phyloP scores from a whole-genome alignment of 768 basidiomycete species.

The Steccherinum ochraceum region DNA sequence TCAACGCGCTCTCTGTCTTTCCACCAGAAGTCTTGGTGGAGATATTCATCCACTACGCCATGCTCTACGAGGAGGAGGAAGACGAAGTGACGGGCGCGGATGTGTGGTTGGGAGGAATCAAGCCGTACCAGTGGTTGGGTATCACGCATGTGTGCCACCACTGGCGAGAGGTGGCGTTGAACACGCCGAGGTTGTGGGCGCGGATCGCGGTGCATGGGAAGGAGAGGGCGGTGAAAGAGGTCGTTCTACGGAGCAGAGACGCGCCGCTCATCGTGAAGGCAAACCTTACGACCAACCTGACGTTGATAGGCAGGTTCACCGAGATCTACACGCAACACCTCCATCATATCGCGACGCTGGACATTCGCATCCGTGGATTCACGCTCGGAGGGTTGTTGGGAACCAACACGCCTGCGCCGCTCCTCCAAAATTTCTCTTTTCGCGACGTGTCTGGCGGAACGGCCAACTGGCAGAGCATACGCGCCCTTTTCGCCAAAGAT shows the following conservation, averaged over 20 bases:
- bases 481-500: background rate
- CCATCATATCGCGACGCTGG: background rate
- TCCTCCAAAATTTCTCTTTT: background rate
- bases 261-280: background rate
- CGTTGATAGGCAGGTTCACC: background rate
- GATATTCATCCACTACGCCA: background rate
- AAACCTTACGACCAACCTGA: background rate
- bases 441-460: background rate
- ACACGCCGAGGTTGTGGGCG: constrained; percentile 1
- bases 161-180: constrained; percentile 2
- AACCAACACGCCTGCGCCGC: background rate
- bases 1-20: background rate
- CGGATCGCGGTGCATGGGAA: background rate
- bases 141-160: constrained; percentile 5
- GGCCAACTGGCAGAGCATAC: background rate
- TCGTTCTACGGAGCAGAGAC: background rate
- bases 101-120: background rate
- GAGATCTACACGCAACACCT: background rate
- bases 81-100: background rate
- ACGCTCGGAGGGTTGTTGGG: background rate
- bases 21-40: background rate
- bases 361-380: background rate
- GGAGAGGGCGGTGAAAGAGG: background rate
- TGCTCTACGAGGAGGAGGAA: background rate
- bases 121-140: background rate